Evolutionary conservation across 139 green algal species (phyloP), one percentile per base, ranked within the genome.

Genomic region (Eudorina sp.): DNA sequence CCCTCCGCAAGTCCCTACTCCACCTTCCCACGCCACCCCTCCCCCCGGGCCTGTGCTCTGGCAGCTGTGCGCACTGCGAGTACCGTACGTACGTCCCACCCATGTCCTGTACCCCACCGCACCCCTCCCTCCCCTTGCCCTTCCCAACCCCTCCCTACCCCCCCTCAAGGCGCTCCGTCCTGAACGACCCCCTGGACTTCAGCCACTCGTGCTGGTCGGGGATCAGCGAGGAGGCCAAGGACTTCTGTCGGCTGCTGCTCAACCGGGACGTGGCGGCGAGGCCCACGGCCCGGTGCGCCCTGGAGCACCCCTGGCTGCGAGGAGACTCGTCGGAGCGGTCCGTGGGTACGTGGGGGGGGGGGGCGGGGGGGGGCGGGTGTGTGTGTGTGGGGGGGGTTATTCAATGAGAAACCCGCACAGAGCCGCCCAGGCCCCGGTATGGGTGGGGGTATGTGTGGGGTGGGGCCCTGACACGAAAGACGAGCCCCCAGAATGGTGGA

Each of bases 241-340:
- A 97, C 88, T 98, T 99, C 93, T 94, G 98, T 18, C 58, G 41
- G 41, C 51, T 45, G 34, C 90, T 98, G 83, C 92, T 98, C 23
- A 46, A 88, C 77, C 93, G 94, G 60, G 95, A 98, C 87, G 94
- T 92, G 7, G 66, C 53, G 36, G 83, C 94, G 87, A 93, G 96
- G 11, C 95, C 94, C 18, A 95, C 91, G 19, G 96, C 96, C 18
- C 92, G 93, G 77, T 91, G 97, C 55, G 96, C 96, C 29, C 90
- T 98, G 75, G 86, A 92, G 86, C 95, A 98, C 85, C 91, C 91
- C 53, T 94, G 91, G 91, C 90, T 93, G 36, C 31, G 53, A 21
- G 90, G 90, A 62, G 64, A 91, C 84, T 73, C 31, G 25, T 31
- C 48, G 0, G 87, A 93, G 46, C 76, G 90, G 14, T 91, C 84